Conservation (phyloP, 768 basidiomycete genomes). For the Lentinula aciculospora region DNA sequence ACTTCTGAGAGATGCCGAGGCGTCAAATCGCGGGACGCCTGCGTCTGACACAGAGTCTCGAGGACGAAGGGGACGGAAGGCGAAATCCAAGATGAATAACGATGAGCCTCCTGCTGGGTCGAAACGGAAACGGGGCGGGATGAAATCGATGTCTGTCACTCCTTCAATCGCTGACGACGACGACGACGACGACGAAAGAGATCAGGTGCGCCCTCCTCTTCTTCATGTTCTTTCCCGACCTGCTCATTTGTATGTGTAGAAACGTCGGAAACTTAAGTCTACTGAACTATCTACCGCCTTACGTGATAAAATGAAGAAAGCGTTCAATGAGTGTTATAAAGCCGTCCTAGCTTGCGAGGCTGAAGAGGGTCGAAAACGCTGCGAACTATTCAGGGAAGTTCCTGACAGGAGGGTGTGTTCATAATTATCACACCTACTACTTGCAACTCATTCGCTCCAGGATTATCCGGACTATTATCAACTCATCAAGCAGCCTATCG, state of each 20-base stretch:
- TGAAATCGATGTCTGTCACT: constrained; percentile 72
- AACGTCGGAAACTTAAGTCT: constrained; percentile 77
- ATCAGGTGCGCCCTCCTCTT: constrained; percentile 38
- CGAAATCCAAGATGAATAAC: constrained; percentile 41
- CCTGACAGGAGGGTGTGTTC: constrained; percentile 65
- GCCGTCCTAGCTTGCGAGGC: constrained; percentile 72
- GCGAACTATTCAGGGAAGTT: constrained; percentile 84
- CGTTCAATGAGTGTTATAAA: constrained; percentile 69
- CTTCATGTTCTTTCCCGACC: not conserved
- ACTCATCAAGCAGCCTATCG: constrained; percentile 83
- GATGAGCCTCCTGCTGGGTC: constrained; percentile 48
- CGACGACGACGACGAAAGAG: constrained; percentile 66
- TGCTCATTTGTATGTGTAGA: constrained; percentile 36
- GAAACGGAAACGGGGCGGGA: constrained; percentile 70
- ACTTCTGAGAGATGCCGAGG: constrained; percentile 51
- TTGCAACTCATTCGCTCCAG: constrained; percentile 29
- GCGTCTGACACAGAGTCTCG: constrained; percentile 55
- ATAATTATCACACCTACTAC: not conserved
- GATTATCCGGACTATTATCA: constrained; percentile 92
- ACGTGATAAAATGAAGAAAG: constrained; percentile 79
- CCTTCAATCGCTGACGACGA: constrained; percentile 70
- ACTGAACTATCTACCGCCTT: constrained; percentile 51
- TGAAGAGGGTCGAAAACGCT: constrained; percentile 69
- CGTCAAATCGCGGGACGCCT: constrained; percentile 60
- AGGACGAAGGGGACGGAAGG: constrained; percentile 60